A percentile compares a stretch with the other conserved stretches of the same genome.
phyloP scores from a whole-genome alignment of 2,329 filamentous ascomycete species.

The Aspergillus ochraceus region DNA sequence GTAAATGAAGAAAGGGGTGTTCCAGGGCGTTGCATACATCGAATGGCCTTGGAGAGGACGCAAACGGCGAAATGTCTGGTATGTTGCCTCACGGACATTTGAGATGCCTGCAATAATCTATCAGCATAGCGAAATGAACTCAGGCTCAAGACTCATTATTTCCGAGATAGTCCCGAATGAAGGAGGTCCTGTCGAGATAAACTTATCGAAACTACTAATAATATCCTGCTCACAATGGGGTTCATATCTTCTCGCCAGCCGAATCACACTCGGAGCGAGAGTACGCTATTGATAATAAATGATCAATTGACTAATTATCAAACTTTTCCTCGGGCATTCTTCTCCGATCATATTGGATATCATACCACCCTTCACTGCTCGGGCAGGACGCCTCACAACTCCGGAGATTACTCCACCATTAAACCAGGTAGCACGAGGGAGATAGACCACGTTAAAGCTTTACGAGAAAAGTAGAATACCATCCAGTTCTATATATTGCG shows the following conservation, averaged over 20 bases:
- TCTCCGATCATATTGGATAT: constrained; percentile 30
- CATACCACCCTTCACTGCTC: constrained; percentile 20
- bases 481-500: too few species aligned
- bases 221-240: constrained; percentile 25
- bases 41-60: too few species aligned
- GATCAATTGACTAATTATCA: background rate
- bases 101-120: too few species aligned
- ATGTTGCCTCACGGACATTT: too few species aligned
- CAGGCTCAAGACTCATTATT: too few species aligned
- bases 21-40: too few species aligned
- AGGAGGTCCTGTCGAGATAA: constrained; percentile 25
- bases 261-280: constrained; percentile 21
- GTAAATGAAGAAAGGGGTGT: too few species aligned
- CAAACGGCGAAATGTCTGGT: too few species aligned
- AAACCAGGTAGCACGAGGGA: constrained; percentile 15
- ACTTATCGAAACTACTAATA: too few species aligned
- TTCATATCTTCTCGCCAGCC: constrained; percentile 18
- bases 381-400: constrained; percentile 23
- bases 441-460: constrained; percentile 20
- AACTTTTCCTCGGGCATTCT: constrained; percentile 5
- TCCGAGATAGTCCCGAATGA: constrained; percentile 24
- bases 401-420: constrained; percentile 20
- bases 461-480: constrained; percentile 14
- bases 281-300: constrained; percentile 14
- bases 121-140: too few species aligned